phyloP scores from a whole-genome alignment of 169 alveolate species.

The Toxoplasma gondii region DNA sequence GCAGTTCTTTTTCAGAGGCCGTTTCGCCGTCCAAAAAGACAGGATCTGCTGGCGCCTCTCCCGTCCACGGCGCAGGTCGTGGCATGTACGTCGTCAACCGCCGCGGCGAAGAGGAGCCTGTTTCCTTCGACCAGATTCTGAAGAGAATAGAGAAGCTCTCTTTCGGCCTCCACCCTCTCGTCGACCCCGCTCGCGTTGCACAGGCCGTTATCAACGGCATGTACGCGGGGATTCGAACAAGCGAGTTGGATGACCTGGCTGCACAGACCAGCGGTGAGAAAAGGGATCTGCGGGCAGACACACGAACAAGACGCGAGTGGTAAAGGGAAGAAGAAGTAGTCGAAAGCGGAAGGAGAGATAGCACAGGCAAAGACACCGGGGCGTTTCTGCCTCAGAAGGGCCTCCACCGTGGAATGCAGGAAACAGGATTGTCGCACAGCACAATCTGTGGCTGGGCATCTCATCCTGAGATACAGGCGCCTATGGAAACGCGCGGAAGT shows the following conservation, averaged over 20 bases:
- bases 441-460: too few relatives aligned
- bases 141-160: slow-evolving; percentile 65
- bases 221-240: slow-evolving; percentile 70
- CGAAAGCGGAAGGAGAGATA: too few relatives aligned
- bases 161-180: slow-evolving; percentile 55
- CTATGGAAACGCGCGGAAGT: too few relatives aligned
- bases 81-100: slow-evolving; percentile 75
- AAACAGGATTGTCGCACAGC: too few relatives aligned
- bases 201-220: slow-evolving; percentile 65
- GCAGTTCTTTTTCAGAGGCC: neutral
- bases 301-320: neutral
- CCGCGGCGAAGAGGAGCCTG: slow-evolving; percentile 69
- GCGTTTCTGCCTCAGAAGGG: too few relatives aligned
- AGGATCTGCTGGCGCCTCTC: neutral
- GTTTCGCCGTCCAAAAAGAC: neutral
- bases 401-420: too few relatives aligned
- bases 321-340: too few relatives aligned
- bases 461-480: too few relatives aligned
- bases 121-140: slow-evolving; percentile 72
- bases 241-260: slow-evolving; percentile 93
- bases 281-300: neutral
- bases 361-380: too few relatives aligned
- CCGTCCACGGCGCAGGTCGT: neutral
- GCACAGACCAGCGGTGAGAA: slow-evolving; percentile 94
- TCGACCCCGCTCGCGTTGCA: slow-evolving; percentile 41